These are phyloP conservation scores for Phytophthora sojae DNA, from an alignment of 352 stramenopile species.

Conservation along the genomic window DNA sequence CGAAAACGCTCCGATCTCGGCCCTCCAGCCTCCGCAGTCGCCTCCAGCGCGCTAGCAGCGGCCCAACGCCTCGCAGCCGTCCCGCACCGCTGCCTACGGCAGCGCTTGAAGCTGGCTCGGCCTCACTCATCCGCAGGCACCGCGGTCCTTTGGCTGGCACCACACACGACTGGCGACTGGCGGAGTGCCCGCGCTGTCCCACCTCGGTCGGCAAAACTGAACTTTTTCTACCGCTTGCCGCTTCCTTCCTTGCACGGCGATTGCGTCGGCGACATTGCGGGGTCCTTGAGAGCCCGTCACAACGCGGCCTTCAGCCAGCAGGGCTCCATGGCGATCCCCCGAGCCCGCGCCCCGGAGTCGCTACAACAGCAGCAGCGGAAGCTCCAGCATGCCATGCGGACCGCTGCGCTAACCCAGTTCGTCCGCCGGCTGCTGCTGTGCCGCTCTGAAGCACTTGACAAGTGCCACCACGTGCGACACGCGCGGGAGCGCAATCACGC, in stretches of 20 bases:
- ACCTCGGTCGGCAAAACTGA: conserved; percentile 15
- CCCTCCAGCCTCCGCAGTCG: too few relatives aligned
- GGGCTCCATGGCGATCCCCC: not conserved
- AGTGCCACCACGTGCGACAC: conserved; percentile 11
- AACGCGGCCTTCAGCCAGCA: not conserved
- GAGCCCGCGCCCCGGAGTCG: not conserved
- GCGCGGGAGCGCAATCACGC: conserved; percentile 21
- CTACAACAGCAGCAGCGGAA: not conserved
- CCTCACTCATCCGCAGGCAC: conserved; percentile 25
- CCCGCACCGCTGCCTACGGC: not conserved
- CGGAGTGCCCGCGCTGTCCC: conserved; percentile 29
- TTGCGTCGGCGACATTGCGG: conserved; percentile 6
- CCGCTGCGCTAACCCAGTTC: not conserved
- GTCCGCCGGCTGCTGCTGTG: not conserved
- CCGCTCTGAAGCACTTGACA: not conserved
- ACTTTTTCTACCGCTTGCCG: not conserved
- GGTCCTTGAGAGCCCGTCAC: not conserved
- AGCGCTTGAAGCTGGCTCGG: conserved; percentile 4
- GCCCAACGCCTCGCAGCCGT: not conserved
- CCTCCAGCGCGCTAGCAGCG: too few relatives aligned
- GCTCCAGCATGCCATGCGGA: not conserved
- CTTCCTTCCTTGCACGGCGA: conserved; percentile 1
- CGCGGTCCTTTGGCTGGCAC: conserved; percentile 21
- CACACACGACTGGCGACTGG: conserved; percentile 25
- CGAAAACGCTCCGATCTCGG: too few relatives aligned